Base-by-base conservation (phyloP, 2,329 filamentous ascomycete species). In the Xylogone sp. region DNA sequence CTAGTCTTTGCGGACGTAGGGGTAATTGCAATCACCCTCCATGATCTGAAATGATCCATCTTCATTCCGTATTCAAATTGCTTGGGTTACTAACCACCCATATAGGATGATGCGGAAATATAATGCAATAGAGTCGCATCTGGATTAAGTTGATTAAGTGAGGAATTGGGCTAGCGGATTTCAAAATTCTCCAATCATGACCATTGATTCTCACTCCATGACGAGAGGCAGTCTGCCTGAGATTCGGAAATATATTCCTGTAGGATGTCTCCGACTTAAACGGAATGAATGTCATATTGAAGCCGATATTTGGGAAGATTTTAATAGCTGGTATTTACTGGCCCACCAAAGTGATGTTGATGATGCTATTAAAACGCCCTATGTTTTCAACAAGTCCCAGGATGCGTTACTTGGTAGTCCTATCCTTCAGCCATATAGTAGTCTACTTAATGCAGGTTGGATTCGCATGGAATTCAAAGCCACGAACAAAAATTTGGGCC, bases 391-490 rank as follows among this genome's bases (percentile, higher is more conserved):
- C 20, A 22, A 19, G n/a, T 18, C 61, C 6, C 64, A 64, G 47
- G 51, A 54, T 8, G 31, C 46, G 2, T 31, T 65, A 18, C 42
- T 62, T 19, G 51, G 27, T 19, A 58, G 52, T 1, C 16, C 50
- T 3, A n/a, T 46, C 8, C 47, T 65, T 13, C 12, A 42, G 13
- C 49, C 45, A 20, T 61, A 53, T 27, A 22, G 24, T 13, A 54
- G 50, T 6, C 46, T 67, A 2, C 57, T 59, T 24, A 49, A 51
- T 34, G 56, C 53, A 7, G 56, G 56, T n/a, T 67, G 62, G 63
- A 61, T 66, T 44, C 56, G 64, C 16, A 56, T 65, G 54, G 60
- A 65, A 31, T 65, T 64, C 29, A 61, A 57, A 43, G 44, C 45
- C 1, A 56, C 53, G 4, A 53, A 59, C 42, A n/a, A 48, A n/a